phyloP scores from a whole-genome alignment of 2,329 filamentous ascomycete genomes.

The Xylariaceae sp. region DNA sequence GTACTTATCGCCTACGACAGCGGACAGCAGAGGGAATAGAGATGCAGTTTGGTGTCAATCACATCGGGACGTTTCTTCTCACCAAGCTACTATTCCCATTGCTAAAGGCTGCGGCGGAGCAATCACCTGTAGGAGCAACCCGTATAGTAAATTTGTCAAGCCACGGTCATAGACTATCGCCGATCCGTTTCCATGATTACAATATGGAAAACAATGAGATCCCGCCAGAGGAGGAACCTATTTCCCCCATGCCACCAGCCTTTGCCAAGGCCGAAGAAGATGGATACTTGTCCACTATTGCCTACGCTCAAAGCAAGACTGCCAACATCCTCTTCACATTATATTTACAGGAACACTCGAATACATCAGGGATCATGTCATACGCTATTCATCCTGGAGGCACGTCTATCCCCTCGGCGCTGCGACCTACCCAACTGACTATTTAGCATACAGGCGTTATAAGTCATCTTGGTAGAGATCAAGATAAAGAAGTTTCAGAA shows the following conservation, averaged over 20 bases:
- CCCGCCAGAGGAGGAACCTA: slow-evolving; percentile 41
- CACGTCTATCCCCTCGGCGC: slow-evolving; percentile 18
- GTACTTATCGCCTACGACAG: slow-evolving; percentile 45
- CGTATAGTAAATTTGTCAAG: slow-evolving; percentile 51
- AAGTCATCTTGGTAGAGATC: slow-evolving; percentile 44
- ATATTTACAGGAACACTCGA: slow-evolving; percentile 45
- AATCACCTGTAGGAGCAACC: slow-evolving; percentile 37
- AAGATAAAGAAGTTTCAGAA: slow-evolving; percentile 41
- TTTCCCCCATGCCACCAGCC: slow-evolving; percentile 36
- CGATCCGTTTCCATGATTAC: slow-evolving; percentile 52
- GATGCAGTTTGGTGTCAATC: slow-evolving; percentile 50
- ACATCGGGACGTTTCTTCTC: slow-evolving; percentile 47
- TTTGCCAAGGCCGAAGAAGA: slow-evolving; percentile 42
- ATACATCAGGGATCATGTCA: slow-evolving; percentile 41
- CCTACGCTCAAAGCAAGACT: slow-evolving; percentile 59
- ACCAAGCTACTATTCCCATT: slow-evolving; percentile 47
- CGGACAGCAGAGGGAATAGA: slow-evolving; percentile 51
- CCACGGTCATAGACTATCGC: slow-evolving; percentile 47
- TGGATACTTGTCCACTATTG: slow-evolving; percentile 47
- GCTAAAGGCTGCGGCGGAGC: slow-evolving; percentile 41
- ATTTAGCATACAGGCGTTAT: slow-evolving; percentile 38
- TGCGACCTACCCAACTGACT: slow-evolving; percentile 1
- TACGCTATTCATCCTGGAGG: slow-evolving; percentile 52
- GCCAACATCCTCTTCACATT: slow-evolving; percentile 55
- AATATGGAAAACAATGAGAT: slow-evolving; percentile 50